Evolutionary conservation across 768 basidiomycete species (phyloP).

Genomic region (Termitomyces sp.): DNA sequence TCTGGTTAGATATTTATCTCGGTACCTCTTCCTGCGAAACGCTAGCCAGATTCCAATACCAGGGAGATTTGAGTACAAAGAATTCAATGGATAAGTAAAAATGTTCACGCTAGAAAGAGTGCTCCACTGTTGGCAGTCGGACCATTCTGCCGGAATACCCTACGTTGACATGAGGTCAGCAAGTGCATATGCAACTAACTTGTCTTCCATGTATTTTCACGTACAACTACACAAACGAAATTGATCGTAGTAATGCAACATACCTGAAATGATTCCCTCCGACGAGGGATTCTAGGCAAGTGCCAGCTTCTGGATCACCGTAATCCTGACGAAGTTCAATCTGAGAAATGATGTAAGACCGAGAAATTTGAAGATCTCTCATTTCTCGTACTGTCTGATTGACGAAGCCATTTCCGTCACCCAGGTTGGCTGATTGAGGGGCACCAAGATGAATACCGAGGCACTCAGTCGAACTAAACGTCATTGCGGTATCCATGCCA

Average conservation of each 20-base stretch:
- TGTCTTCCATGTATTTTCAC: background rate
- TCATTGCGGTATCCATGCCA: constrained; percentile 7
- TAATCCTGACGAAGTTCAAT: constrained; percentile 77
- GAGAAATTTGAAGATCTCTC: background rate
- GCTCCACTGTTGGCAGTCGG: constrained; percentile 41
- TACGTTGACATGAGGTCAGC: constrained; percentile 16
- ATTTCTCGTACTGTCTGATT: constrained; percentile 44
- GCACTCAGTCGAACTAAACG: constrained; percentile 51
- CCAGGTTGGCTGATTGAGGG: constrained; percentile 70
- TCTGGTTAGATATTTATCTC: background rate
- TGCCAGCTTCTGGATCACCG: constrained; percentile 57
- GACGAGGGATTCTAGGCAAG: constrained; percentile 73
- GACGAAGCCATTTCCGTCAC: constrained; percentile 69
- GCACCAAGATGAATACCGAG: constrained; percentile 68
- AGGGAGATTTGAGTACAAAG: background rate
- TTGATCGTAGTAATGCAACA: background rate
- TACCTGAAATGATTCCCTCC: constrained; percentile 83
- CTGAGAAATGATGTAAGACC: constrained; percentile 34
- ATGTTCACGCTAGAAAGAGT: constrained; percentile 46
- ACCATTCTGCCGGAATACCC: constrained; percentile 60
- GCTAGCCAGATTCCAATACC: constrained; percentile 12
- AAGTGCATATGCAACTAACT: background rate
- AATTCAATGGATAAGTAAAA: background rate
- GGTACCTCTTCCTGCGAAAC: constrained; percentile 35
- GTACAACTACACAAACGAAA: background rate